Conservation (phyloP, 2,329 filamentous ascomycete genomes). For the Diaporthe ilicicola region DNA sequence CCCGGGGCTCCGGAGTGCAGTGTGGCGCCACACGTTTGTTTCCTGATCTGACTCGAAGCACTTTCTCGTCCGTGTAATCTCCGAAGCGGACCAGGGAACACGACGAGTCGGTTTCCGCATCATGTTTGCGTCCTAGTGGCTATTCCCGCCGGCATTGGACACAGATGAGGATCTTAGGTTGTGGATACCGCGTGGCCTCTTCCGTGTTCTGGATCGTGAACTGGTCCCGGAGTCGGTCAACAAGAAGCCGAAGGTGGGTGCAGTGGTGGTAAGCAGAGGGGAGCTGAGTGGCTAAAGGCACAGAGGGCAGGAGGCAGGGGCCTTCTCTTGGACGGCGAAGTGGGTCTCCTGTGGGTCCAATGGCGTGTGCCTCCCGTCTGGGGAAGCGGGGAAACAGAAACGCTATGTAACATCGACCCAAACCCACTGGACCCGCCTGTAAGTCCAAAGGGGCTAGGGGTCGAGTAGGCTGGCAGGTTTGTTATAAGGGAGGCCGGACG, state of each 20-base stretch:
- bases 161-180: constrained; percentile 14
- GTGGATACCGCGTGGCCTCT: neutral
- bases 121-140: neutral
- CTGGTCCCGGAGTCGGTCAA: neutral
- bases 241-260: neutral
- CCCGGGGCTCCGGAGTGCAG: neutral
- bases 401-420: constrained; percentile 28
- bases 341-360: neutral
- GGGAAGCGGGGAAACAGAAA: constrained; percentile 31
- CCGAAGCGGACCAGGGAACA: neutral
- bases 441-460: constrained; percentile 24
- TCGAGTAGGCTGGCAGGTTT: constrained; percentile 18
- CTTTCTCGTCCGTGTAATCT: neutral
- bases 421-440: neutral
- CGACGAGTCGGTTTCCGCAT: neutral
- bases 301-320: neutral
- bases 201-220: constrained; percentile 2
- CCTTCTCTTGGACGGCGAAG: neutral
- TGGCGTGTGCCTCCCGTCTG: constrained; percentile 29
- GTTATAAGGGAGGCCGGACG: neutral
- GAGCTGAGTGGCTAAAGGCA: neutral
- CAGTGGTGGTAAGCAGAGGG: neutral
- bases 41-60: neutral
- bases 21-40: constrained; percentile 1
- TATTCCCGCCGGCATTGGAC: constrained; percentile 22